Conservation (phyloP, 257 asterid species). For the Solanum stenotomum region DNA sequence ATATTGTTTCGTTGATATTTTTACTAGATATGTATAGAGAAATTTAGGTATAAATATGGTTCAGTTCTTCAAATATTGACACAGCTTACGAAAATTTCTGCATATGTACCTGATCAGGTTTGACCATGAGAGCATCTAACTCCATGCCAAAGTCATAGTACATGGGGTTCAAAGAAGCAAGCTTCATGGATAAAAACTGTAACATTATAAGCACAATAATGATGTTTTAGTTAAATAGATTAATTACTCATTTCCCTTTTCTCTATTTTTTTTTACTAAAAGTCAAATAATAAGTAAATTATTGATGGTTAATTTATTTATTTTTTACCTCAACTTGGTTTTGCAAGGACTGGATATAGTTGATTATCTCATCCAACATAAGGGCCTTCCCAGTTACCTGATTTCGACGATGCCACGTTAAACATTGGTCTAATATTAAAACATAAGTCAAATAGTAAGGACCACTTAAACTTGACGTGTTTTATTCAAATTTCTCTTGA, state of each 20-base stretch:
- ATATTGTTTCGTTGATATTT: not conserved
- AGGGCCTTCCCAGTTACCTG: constrained; percentile 94
- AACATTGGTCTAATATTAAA: not conserved
- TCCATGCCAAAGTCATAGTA: constrained; percentile 64
- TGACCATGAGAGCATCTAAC: constrained; percentile 43
- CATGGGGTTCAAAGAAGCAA: constrained; percentile 65
- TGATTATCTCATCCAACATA: constrained; percentile 84
- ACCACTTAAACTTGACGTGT: not conserved
- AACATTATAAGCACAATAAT: not conserved
- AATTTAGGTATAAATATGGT: not conserved
- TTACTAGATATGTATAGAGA: not conserved
- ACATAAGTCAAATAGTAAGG: not conserved
- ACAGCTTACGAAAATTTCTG: not conserved
- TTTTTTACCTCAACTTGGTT: constrained; percentile 77
- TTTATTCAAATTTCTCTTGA: not conserved
- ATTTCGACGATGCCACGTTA: constrained; percentile 28
- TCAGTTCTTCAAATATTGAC: not conserved
- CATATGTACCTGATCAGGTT: constrained; percentile 51
- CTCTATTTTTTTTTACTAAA: not conserved
- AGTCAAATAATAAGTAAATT: not conserved
- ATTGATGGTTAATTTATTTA: not conserved
- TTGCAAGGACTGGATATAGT: constrained; percentile 81
- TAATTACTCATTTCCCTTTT: not conserved
- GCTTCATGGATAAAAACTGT: constrained; percentile 90
- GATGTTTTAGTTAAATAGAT: not conserved